Conservation (phyloP, 306 rosid species). For the Prunus fruticosa region DNA sequence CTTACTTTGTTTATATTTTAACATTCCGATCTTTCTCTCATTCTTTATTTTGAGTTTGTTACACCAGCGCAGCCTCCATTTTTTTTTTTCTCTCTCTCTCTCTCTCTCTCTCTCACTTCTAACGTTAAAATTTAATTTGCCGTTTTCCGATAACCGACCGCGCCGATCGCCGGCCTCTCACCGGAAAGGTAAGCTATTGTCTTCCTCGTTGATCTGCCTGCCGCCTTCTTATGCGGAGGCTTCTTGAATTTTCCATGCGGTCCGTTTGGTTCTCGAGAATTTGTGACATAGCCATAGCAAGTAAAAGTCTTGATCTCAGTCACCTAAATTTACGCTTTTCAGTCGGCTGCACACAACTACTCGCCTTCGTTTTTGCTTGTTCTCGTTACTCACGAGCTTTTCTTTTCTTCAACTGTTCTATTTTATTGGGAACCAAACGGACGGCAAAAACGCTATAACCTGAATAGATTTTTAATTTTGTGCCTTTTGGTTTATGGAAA, state of each 20-base stretch:
- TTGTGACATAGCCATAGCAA: background rate
- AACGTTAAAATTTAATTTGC: conserved; percentile 8
- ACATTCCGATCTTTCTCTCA: conserved; percentile 8
- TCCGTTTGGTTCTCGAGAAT: conserved; percentile 21
- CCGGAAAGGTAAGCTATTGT: conserved; percentile 25
- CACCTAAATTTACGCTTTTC: background rate
- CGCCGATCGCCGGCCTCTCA: conserved; percentile 12
- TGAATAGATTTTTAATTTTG: background rate
- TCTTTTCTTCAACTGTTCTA: background rate
- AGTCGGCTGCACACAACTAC: background rate
- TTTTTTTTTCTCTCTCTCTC: conserved; percentile 26
- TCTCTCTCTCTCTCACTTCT: background rate
- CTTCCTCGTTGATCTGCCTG: conserved; percentile 30
- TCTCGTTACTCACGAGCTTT: background rate
- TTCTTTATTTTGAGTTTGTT: conserved; percentile 6
- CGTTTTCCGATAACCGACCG: conserved; percentile 11
- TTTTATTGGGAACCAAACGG: conserved; percentile 16
- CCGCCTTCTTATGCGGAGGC: conserved; percentile 11
- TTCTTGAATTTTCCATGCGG: background rate
- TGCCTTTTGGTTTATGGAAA: background rate
- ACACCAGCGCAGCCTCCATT: conserved; percentile 24
- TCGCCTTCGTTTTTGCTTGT: background rate
- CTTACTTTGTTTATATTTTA: no score
- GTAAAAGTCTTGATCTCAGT: conserved; percentile 4
- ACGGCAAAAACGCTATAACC: background rate